Evolutionary conservation across 345 rosid genomes (phyloP).

Genomic region (Moringa oleifera): DNA sequence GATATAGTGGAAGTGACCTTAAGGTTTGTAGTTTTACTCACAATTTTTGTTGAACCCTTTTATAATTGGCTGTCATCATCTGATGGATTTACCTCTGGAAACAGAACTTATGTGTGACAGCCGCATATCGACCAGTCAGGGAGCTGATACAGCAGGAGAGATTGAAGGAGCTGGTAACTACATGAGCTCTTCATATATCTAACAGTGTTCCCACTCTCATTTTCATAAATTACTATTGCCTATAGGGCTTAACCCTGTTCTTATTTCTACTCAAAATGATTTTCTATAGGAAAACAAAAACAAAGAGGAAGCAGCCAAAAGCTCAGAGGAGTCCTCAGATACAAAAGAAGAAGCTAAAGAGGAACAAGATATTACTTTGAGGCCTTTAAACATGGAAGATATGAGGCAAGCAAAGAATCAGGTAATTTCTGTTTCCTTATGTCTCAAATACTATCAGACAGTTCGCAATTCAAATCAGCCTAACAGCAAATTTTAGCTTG

Average conservation of each 20-base stretch:
- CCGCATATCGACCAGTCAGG: constrained; percentile 95
- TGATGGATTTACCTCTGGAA: constrained; percentile 22
- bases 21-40: constrained; percentile 51
- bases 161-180: constrained; percentile 62
- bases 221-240: not conserved
- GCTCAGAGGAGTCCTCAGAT: constrained; percentile 28
- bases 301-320: constrained; percentile 56
- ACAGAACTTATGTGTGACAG: constrained; percentile 91
- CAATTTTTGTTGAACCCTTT: constrained; percentile 1
- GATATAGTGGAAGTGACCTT: constrained; percentile 95
- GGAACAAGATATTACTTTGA: constrained; percentile 52
- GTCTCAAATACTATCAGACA: not conserved
- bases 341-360: constrained; percentile 45
- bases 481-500: not conserved
- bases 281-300: constrained; percentile 55
- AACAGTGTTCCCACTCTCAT: not conserved
- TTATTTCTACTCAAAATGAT: constrained; percentile 8
- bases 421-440: constrained; percentile 28
- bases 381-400: constrained; percentile 87
- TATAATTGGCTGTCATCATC: constrained; percentile 3
- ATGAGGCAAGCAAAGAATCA: constrained; percentile 90
- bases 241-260: not conserved
- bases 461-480: too few species aligned
- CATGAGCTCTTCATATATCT: not conserved
- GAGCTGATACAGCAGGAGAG: constrained; percentile 83